Evolutionary conservation across 1,284 basidiomycete species (phyloP).

Genomic region (Rhodotorula sp.): DNA sequence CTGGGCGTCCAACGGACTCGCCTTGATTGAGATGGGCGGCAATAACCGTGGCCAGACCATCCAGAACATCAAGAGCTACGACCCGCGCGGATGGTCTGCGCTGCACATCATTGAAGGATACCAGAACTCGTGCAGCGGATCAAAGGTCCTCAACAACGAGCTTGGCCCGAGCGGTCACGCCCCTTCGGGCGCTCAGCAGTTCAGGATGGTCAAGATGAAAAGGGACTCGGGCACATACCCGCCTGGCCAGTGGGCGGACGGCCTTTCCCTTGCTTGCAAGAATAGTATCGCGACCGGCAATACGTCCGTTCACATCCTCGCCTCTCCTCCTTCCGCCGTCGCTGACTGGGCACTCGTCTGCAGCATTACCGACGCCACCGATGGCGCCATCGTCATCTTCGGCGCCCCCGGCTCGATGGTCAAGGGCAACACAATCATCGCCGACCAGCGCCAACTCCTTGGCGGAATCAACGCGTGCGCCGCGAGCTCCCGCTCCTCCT

Average conservation of each 20-base stretch:
- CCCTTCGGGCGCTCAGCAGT: neutral
- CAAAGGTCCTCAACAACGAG: conserved; percentile 24
- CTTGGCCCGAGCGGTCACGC: conserved; percentile 18
- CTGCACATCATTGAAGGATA: conserved; percentile 32
- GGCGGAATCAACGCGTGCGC: conserved; percentile 24
- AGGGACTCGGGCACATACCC: neutral
- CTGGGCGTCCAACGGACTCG: conserved; percentile 43
- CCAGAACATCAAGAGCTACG: conserved; percentile 18
- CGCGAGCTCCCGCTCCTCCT: too few species aligned
- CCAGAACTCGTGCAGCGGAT: conserved; percentile 15
- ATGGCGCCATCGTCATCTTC: conserved; percentile 60
- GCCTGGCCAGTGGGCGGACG: conserved; percentile 69
- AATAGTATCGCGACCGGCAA: conserved; percentile 68
- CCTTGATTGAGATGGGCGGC: conserved; percentile 51
- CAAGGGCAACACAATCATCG: conserved; percentile 63
- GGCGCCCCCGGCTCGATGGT: conserved; percentile 71
- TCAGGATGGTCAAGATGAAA: neutral
- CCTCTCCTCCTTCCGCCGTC: neutral
- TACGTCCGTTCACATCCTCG: conserved; percentile 44
- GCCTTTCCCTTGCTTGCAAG: conserved; percentile 71
- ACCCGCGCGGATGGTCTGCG: conserved; percentile 32
- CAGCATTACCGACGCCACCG: neutral
- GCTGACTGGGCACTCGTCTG: neutral
- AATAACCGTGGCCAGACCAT: conserved; percentile 41
- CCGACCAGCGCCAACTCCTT: neutral